Evolutionary conservation across 345 rosid species (phyloP).

Genomic region (Aquilaria malaccensis): DNA sequence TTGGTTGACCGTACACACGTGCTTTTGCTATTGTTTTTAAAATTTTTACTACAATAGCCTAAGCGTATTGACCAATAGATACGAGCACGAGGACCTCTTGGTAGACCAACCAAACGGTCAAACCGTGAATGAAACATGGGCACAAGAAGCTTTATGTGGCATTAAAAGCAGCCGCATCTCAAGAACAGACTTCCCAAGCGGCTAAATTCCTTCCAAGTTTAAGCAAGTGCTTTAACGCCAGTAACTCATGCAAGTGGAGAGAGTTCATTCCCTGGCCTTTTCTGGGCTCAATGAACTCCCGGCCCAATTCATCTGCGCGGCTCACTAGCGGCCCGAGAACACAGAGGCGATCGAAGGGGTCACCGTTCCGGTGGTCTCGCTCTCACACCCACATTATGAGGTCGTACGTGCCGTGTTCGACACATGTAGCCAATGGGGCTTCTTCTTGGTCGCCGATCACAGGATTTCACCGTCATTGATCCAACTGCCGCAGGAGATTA

Average conservation of each 20-base stretch:
- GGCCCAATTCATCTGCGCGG: slow-evolving; percentile 28
- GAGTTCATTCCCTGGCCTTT: slow-evolving; percentile 29
- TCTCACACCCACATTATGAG: slow-evolving; percentile 16
- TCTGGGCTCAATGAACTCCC: slow-evolving; percentile 27
- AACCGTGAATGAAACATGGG: too few species aligned
- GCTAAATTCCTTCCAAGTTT: too few species aligned
- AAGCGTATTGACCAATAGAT: too few species aligned
- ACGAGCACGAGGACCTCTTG: too few species aligned
- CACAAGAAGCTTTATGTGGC: too few species aligned
- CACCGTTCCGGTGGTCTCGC: slow-evolving; percentile 33
- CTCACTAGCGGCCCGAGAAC: slow-evolving; percentile 36
- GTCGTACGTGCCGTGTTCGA: slow-evolving; percentile 12
- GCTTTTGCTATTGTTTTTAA: too few species aligned
- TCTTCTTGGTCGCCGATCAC: slow-evolving; percentile 29
- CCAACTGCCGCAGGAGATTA: slow-evolving; percentile 27
- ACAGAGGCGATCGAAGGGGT: slow-evolving; percentile 34
- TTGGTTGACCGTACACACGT: too few species aligned
- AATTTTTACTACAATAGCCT: too few species aligned
- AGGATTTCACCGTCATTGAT: slow-evolving; percentile 27
- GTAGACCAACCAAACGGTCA: too few species aligned
- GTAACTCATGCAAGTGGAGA: slow-evolving; percentile 23
- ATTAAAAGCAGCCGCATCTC: too few species aligned
- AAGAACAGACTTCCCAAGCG: too few species aligned
- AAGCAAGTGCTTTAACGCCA: too few species aligned
- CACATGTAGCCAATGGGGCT: slow-evolving; percentile 41